phyloP scores from a whole-genome alignment of 2,329 filamentous ascomycete genomes.

The Sordariomycetes sp. region DNA sequence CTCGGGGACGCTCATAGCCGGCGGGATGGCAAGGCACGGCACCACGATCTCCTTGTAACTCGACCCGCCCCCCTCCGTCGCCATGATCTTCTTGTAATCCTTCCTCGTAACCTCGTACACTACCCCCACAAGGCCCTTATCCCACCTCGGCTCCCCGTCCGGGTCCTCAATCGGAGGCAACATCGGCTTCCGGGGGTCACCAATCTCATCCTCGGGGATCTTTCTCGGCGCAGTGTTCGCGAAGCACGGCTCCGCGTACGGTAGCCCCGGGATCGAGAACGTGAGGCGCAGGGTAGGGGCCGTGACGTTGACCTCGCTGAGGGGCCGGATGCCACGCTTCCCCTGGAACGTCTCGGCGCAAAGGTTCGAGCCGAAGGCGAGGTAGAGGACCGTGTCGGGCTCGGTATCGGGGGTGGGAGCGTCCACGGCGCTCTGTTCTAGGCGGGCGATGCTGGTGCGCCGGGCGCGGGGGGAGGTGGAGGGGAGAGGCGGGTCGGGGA shows the following conservation, averaged over 20 bases:
- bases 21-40: constrained; percentile 58
- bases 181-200: constrained; percentile 11
- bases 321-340: constrained; percentile 62
- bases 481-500: neutral
- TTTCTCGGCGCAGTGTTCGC: constrained; percentile 61
- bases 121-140: constrained; percentile 76
- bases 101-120: constrained; percentile 83
- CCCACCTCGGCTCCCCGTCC: constrained; percentile 35
- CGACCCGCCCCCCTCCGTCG: constrained; percentile 76
- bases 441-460: neutral
- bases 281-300: constrained; percentile 66
- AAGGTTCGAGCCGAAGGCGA: constrained; percentile 89
- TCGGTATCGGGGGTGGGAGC: neutral
- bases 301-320: constrained; percentile 70
- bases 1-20: constrained; percentile 46
- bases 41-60: constrained; percentile 78
- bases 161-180: constrained; percentile 6
- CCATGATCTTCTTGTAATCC: constrained; percentile 78
- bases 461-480: neutral
- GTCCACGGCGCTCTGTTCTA: constrained; percentile 1
- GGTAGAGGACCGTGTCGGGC: constrained; percentile 51
- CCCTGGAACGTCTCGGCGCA: constrained; percentile 68
- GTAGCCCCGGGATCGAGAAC: constrained; percentile 76
- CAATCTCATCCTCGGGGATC: constrained; percentile 23
- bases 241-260: constrained; percentile 86